phyloP scores from a whole-genome alignment of 108 stramenopile species.

The Nitzschia sp. region DNA sequence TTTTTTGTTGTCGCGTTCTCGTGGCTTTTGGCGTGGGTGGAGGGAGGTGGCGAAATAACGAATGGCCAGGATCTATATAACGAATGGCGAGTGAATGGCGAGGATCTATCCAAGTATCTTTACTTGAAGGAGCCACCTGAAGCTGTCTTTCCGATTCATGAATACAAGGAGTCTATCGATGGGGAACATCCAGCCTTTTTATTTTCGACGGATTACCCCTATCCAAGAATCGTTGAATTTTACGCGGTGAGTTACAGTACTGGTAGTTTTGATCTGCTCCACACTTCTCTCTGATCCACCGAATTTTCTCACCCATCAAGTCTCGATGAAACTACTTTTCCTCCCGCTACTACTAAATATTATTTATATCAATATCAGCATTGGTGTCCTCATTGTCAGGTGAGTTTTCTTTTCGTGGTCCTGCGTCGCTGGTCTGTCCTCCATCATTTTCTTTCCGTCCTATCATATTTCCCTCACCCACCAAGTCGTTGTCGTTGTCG shows the following conservation, averaged over 20 bases:
- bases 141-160: constrained; percentile 10
- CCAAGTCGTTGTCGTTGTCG: too few relatives aligned
- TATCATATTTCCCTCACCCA: too few relatives aligned
- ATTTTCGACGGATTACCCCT: constrained; percentile 28
- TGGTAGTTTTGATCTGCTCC: constrained; percentile 35
- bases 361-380: background rate
- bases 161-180: constrained; percentile 4
- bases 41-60: too few relatives aligned
- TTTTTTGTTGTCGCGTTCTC: too few relatives aligned
- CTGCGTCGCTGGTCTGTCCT: background rate
- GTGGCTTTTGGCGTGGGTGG: too few relatives aligned
- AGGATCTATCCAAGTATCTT: constrained; percentile 7
- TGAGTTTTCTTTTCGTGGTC: too few relatives aligned
- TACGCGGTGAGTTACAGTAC: too few relatives aligned
- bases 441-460: background rate
- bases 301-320: background rate
- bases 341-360: background rate
- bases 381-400: background rate
- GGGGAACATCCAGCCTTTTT: constrained; percentile 30
- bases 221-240: constrained; percentile 69
- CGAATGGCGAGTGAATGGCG: background rate
- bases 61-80: too few relatives aligned
- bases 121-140: constrained; percentile 9
- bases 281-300: background rate
- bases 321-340: background rate